A percentile compares a stretch with the other conserved stretches of the same genome.
These are phyloP conservation scores for Metschnikowia sp. DNA, from an alignment of 805 yeast species.

Conservation along the genomic window DNA sequence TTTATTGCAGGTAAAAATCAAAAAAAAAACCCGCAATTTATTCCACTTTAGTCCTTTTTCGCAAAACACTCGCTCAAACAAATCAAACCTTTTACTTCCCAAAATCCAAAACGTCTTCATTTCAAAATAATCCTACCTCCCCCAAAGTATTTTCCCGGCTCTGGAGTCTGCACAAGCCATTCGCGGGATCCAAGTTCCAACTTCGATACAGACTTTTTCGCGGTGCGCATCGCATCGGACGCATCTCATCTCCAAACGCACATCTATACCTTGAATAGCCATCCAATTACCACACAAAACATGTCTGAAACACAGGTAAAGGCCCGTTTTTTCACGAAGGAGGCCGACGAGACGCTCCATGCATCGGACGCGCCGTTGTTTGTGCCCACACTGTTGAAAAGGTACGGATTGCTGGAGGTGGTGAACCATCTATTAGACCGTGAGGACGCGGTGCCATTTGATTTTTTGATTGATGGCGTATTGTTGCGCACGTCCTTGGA, in stretches of 20 bases:
- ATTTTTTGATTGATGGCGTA: constrained; percentile 83
- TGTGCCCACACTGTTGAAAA: constrained; percentile 81
- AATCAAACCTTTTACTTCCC: no score
- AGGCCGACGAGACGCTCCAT: constrained; percentile 67
- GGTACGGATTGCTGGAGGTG: constrained; percentile 92
- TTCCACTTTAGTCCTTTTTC: no score
- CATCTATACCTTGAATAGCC: neutral
- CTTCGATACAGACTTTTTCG: neutral
- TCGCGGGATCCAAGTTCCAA: neutral
- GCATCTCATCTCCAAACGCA: constrained; percentile 7
- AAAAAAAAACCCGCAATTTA: no score
- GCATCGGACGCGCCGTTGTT: constrained; percentile 76
- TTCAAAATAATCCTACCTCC: no score
- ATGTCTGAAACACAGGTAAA: constrained; percentile 59
- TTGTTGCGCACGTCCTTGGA: constrained; percentile 74
- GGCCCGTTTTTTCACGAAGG: constrained; percentile 82
- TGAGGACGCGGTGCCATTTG: constrained; percentile 75
- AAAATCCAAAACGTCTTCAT: no score
- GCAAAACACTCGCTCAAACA: no score
- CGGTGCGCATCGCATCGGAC: constrained; percentile 3
- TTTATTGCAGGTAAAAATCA: no score
- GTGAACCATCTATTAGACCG: constrained; percentile 82
- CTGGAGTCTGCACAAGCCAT: neutral
- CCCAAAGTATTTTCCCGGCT: no score
- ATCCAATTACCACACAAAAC: constrained; percentile 1